Evolutionary conservation across 768 basidiomycete species (phyloP).

Genomic region (Lentinula boryana): DNA sequence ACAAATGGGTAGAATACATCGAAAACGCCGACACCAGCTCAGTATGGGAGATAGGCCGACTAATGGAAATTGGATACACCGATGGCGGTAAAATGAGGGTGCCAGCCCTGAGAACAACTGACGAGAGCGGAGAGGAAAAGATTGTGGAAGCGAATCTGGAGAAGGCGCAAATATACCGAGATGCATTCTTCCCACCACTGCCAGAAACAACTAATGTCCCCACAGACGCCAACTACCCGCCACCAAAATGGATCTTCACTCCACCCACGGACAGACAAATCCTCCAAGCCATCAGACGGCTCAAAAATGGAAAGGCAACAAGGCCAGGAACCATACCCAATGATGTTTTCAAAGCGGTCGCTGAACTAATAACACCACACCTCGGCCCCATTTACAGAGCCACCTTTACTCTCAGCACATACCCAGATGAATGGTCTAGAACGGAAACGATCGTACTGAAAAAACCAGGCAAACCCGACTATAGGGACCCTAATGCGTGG

Average conservation of each 20-base stretch:
- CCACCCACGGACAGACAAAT: not conserved
- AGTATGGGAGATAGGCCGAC: not conserved
- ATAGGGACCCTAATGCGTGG: slow-evolving; percentile 23
- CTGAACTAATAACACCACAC: slow-evolving; percentile 16
- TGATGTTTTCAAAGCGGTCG: slow-evolving; percentile 17
- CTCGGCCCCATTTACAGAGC: slow-evolving; percentile 23
- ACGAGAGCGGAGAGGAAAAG: not conserved
- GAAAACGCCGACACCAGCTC: not conserved
- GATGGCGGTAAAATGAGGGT: not conserved
- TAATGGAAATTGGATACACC: not conserved
- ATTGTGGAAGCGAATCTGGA: not conserved
- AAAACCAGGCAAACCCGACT: slow-evolving; percentile 19
- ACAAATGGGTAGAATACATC: slow-evolving; percentile 19
- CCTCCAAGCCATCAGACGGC: not conserved
- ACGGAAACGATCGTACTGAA: slow-evolving; percentile 22
- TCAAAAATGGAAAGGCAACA: not conserved
- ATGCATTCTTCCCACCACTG: not conserved
- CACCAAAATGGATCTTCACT: not conserved
- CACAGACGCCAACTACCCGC: not conserved
- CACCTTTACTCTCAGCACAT: slow-evolving; percentile 16
- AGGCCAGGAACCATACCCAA: not conserved
- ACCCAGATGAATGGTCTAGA: not conserved
- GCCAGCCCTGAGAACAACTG: not conserved
- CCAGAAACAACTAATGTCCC: not conserved
- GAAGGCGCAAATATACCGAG: not conserved